Conservation (phyloP, 768 basidiomycete genomes). For the Rhodotorula paludigena region DNA sequence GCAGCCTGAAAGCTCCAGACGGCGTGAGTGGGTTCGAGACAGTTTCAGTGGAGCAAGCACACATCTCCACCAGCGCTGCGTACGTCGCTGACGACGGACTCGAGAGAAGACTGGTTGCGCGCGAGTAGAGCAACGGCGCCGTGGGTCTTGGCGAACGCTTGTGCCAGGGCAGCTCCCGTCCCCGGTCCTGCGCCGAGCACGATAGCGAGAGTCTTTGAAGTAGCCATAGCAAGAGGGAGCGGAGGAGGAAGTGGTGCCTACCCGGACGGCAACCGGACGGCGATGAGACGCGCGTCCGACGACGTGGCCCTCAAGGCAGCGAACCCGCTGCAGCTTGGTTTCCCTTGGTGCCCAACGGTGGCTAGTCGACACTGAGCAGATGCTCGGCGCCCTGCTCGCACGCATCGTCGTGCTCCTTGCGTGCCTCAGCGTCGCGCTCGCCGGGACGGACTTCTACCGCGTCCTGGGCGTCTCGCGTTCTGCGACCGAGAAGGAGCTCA, state of each 20-base stretch:
- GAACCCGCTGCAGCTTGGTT: too few species aligned
- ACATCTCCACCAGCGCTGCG: constrained; percentile 25
- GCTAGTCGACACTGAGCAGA: rapidly evolving
- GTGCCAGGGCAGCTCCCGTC: constrained; percentile 29
- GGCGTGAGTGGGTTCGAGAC: neutral
- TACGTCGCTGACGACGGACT: constrained; percentile 6
- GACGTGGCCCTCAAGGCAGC: too few species aligned
- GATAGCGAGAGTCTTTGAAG: constrained; percentile 8
- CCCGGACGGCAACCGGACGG: too few species aligned
- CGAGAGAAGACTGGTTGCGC: constrained; percentile 18
- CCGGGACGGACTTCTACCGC: constrained; percentile 71
- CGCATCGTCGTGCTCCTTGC: constrained; percentile 39
- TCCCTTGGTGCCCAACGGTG: too few species aligned
- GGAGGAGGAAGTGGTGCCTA: too few species aligned
- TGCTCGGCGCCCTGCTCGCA: constrained; percentile 43
- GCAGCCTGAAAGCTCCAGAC: constrained; percentile 11
- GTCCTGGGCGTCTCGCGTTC: constrained; percentile 55
- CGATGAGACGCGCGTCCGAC: too few species aligned
- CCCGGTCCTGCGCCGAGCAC: constrained; percentile 33
- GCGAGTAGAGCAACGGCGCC: constrained; percentile 42
- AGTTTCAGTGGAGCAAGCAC: neutral
- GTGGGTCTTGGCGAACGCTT: constrained; percentile 17
- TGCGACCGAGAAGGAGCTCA: constrained; percentile 20
- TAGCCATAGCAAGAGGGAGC: too few species aligned
- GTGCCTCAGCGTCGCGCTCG: constrained; percentile 39